Base-by-base conservation (phyloP, 1,284 basidiomycete species). In the Puccinia coronata region DNA sequence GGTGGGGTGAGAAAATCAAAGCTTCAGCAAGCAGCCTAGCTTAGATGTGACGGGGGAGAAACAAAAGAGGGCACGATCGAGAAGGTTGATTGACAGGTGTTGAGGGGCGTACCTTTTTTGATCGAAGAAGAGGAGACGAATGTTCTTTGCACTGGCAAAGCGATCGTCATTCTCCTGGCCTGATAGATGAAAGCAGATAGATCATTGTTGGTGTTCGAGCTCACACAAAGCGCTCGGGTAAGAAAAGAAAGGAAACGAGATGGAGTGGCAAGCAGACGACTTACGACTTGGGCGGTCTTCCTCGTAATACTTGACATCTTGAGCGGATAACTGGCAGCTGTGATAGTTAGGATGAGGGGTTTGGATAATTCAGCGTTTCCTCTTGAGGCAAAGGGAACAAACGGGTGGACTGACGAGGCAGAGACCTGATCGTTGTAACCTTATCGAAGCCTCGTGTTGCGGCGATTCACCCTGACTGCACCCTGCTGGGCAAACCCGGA, bases 71-170 rank as follows among this genome's bases (percentile, higher is more conserved):
- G 23, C 14, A 34, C 12, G 51, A 20, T n/a, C 9, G 16, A 20
- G 36, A 16, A 36, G 51, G 34, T 47, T 53, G n/a, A 51, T 71
- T 14, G 69, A 41, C 14, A 25, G 12, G 23, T 41, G 28, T 5
- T 25, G 28, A 31, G 31, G 5, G 34, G 25, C 72, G 18, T 18
- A 80, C 77, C 77, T 71, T 80, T 80, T 43, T 53, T 80, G n/a
- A 67, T 57, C 31, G 51, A 28, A 28, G 67, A 71, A 59, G 77
- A 80, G 18, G 77, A 70, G 41, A 43, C 67, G 53, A 80, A 80
- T 14, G 65, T 57, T 39, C 77, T 71, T 55, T 80, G 65, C 28
- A 55, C 31, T 11, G 70, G 70, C 43, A 72, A 12, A 8, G 70
- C 43, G 39, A 72, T 72, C 34, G 70, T 72, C 70, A 72, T 72